These are phyloP conservation scores for Rubus parviflorus DNA, from an alignment of 306 rosid genomes.

Conservation along the genomic window DNA sequence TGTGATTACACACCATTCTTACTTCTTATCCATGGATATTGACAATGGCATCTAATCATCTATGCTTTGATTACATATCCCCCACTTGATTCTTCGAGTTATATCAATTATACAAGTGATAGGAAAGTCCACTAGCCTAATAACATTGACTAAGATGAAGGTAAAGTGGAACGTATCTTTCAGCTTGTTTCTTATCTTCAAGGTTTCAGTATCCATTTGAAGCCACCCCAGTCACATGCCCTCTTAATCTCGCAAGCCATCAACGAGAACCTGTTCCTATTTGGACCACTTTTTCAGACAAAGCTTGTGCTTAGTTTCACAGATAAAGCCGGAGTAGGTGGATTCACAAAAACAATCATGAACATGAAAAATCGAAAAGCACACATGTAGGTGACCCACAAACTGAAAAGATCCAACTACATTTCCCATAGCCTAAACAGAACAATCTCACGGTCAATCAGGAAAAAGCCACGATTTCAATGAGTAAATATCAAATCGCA, in stretches of 20 bases:
- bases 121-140: not conserved
- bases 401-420: conserved; percentile 26
- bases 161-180: conserved; percentile 5
- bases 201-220: not conserved
- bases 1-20: not conserved
- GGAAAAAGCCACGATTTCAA: conserved; percentile 25
- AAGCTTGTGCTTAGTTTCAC: not conserved
- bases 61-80: not conserved
- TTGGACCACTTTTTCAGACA: conserved; percentile 17
- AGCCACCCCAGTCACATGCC: conserved; percentile 7
- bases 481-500: conserved; percentile 29
- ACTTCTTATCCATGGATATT: not conserved
- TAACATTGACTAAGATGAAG: not conserved
- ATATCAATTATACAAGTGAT: not conserved
- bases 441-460: conserved; percentile 24
- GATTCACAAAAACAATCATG: conserved; percentile 33
- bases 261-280: not conserved
- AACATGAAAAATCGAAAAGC: conserved; percentile 20
- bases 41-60: not conserved
- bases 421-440: conserved; percentile 25
- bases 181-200: conserved; percentile 11
- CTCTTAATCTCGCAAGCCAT: not conserved
- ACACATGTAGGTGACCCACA: conserved; percentile 39
- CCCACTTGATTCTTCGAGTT: not conserved
- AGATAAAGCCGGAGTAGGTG: conserved; percentile 20